These are phyloP conservation scores for Colletotrichum plurivorum DNA, from an alignment of 2,329 filamentous ascomycete genomes.

Conservation along the genomic window DNA sequence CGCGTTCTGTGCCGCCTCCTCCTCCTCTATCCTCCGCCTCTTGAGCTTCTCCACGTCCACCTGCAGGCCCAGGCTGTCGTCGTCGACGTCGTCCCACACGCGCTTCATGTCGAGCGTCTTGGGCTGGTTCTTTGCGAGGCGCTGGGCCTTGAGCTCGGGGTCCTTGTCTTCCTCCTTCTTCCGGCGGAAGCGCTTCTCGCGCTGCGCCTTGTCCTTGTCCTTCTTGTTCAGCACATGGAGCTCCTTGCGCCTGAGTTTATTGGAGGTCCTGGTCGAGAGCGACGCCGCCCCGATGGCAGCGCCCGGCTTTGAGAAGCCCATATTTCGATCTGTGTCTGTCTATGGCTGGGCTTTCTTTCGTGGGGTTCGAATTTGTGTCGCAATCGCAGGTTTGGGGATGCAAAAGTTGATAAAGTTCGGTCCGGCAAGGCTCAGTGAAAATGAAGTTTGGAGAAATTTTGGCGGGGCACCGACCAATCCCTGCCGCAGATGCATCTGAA, in stretches of 20 bases:
- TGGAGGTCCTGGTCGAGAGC: constrained; percentile 67
- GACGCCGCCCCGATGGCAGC: constrained; percentile 46
- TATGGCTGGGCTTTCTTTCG: not conserved
- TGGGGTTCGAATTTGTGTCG: not conserved
- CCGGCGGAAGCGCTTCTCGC: constrained; percentile 81
- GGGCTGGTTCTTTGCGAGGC: constrained; percentile 84
- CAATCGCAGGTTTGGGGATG: not conserved
- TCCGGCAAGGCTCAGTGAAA: constrained; percentile 14
- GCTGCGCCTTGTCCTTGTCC: constrained; percentile 78
- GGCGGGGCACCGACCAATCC: constrained; percentile 41
- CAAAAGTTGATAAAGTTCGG: constrained; percentile 1
- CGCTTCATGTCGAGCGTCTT: constrained; percentile 88
- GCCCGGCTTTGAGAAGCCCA: constrained; percentile 41
- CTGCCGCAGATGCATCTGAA: constrained; percentile 35
- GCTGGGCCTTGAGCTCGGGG: constrained; percentile 79
- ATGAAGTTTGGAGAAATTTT: constrained; percentile 41
- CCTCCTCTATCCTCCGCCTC: constrained; percentile 68
- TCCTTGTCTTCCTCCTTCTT: constrained; percentile 90
- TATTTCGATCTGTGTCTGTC: not conserved
- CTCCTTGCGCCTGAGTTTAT: constrained; percentile 85
- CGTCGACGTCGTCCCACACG: constrained; percentile 85
- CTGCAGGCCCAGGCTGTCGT: constrained; percentile 68
- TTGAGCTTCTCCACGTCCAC: constrained; percentile 74
- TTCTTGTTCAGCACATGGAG: constrained; percentile 87
- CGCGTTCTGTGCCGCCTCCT: constrained; percentile 63